phyloP scores from a whole-genome alignment of 352 stramenopile genomes.

The Phytophthora sp. region DNA sequence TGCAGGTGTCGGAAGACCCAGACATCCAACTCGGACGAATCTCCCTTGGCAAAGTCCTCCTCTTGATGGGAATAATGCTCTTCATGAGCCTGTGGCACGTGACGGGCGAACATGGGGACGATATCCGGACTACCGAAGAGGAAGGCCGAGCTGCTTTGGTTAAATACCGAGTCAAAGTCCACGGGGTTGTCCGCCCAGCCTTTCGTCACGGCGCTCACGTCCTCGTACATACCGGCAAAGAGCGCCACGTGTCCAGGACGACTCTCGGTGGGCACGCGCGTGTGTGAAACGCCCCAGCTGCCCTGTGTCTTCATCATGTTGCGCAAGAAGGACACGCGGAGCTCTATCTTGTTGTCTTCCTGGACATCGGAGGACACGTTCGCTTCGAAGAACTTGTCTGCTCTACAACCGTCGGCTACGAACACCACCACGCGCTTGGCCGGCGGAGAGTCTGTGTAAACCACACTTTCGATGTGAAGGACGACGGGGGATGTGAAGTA shows the following conservation, averaged over 20 bases:
- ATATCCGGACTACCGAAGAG: conserved; percentile 87
- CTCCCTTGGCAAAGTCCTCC: conserved; percentile 81
- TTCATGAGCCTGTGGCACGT: conserved; percentile 70
- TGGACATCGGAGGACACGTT: conserved; percentile 26
- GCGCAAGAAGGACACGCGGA: conserved; percentile 71
- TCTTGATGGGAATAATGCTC: conserved; percentile 79
- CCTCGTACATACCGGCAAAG: conserved; percentile 89
- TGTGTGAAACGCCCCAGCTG: conserved; percentile 87
- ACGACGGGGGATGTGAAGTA: conserved; percentile 91
- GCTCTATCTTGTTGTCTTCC: conserved; percentile 11
- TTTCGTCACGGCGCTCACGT: conserved; percentile 89
- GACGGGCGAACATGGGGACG: conserved; percentile 85
- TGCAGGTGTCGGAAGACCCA: conserved; percentile 74
- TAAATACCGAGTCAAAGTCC: conserved; percentile 89
- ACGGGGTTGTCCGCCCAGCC: conserved; percentile 89
- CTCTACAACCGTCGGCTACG: conserved; percentile 83
- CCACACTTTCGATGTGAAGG: conserved; percentile 61
- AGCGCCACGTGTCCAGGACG: conserved; percentile 84
- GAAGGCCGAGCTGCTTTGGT: conserved; percentile 71
- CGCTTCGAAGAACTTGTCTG: conserved; percentile 85
- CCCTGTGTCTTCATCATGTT: conserved; percentile 56
- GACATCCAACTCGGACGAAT: conserved; percentile 75
- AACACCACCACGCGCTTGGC: conserved; percentile 81
- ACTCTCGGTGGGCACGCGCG: conserved; percentile 86
- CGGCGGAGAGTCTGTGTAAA: conserved; percentile 44